Percentiles rank a stretch among this genome's conserved stretches.
These are phyloP conservation scores for Entrophospora sp. DNA, from an alignment of 192 early-diverging fungal genomes.

Conservation along the genomic window DNA sequence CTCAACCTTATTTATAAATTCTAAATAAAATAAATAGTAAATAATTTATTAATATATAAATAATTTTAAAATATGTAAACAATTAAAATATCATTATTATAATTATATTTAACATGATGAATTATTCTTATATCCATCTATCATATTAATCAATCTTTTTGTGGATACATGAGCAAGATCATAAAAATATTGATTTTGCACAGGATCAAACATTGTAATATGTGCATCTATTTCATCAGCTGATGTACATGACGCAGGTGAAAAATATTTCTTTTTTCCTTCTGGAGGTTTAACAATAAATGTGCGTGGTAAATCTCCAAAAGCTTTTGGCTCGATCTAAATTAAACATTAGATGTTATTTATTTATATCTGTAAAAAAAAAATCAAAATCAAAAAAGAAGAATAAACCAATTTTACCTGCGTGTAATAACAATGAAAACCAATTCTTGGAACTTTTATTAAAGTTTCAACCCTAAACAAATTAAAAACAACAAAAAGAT, in stretches of 20 bases:
- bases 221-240: slow-evolving; percentile 36
- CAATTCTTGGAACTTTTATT: background rate
- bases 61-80: no score
- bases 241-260: slow-evolving; percentile 15
- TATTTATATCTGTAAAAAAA: background rate
- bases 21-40: no score
- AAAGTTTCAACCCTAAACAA: background rate
- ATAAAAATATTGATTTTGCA: slow-evolving; percentile 29
- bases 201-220: slow-evolving; percentile 31
- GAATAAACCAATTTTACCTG: slow-evolving; percentile 13
- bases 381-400: background rate
- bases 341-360: background rate
- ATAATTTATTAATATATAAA: no score
- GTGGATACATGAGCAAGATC: slow-evolving; percentile 25
- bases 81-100: no score
- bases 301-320: slow-evolving; percentile 18
- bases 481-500: background rate
- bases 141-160: slow-evolving; percentile 19
- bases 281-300: slow-evolving; percentile 24
- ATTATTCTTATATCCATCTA: no score
- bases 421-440: slow-evolving; percentile 36
- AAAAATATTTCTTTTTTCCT: slow-evolving; percentile 17
- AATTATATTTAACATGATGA: no score
- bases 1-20: no score
- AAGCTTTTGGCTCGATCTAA: slow-evolving; percentile 27